Evolutionary conservation across 768 basidiomycete species (phyloP).

Genomic region (Suillus americanus): DNA sequence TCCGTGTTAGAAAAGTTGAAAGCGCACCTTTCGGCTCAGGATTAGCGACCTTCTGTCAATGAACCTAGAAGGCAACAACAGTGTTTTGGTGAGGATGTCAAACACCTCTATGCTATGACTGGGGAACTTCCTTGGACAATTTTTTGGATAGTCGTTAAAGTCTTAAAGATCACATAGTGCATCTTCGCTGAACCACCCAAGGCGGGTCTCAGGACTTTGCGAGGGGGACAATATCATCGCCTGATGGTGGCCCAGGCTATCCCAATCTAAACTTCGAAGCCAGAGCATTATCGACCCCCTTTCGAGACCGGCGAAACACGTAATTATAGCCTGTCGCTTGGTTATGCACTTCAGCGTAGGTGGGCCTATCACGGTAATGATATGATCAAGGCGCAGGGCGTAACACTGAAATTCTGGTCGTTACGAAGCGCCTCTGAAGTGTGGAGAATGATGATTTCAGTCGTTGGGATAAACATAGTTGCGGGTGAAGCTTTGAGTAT

Average conservation of each 20-base stretch:
- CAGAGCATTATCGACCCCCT: no score
- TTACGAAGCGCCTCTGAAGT: conserved; percentile 9
- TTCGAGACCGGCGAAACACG: no score
- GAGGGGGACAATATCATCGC: no score
- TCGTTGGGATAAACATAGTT: conserved; percentile 11
- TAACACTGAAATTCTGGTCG: conserved; percentile 7
- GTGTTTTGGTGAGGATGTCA: conserved; percentile 11
- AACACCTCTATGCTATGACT: conserved; percentile 19
- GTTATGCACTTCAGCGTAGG: conserved; percentile 17
- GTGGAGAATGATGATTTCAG: conserved; percentile 1
- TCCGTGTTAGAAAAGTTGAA: conserved; percentile 16
- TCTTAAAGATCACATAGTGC: conserved; percentile 10
- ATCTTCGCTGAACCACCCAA: neutral
- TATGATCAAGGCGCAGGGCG: neutral
- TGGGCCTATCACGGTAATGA: conserved; percentile 10
- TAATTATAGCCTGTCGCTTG: neutral
- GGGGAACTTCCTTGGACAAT: no score
- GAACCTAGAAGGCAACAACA: conserved; percentile 10
- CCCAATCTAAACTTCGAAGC: no score
- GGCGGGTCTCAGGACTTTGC: no score
- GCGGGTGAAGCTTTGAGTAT: neutral
- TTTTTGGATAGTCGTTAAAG: no score
- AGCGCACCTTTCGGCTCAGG: conserved; percentile 7
- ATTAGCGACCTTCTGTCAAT: conserved; percentile 8
- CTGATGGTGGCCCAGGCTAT: no score